Base-by-base conservation (phyloP, 1,139 yeast species). In the Tardiomyces depauwii region DNA sequence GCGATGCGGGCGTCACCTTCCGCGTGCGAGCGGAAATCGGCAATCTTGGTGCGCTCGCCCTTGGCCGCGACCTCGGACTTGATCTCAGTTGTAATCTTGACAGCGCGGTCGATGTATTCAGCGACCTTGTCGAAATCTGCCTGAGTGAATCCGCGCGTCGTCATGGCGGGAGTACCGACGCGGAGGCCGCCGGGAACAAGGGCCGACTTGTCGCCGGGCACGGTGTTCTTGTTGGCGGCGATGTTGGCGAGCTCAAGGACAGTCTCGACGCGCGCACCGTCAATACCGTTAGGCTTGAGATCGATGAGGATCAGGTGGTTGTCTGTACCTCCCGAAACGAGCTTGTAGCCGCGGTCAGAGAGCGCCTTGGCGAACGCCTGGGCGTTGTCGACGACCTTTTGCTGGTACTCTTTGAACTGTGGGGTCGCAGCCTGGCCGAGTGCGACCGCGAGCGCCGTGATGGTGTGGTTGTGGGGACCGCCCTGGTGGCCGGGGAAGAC, bases 401-500 rank as follows among this genome's bases (percentile, higher is more conserved):
- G 72, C 73, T 91, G 98, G 73, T 91, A 91, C 64, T 80, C 80
- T 69, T 79, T 86, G 73, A 86, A 91, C 67, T 87, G 96, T 47
- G 94, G 95, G 46, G 93, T 78, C 50, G 81, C 78, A 51, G 96
- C 95, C 72, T 91, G 98, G 67, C 86, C 87, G 63, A 91, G 77
- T 51, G 98, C 98, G 53, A 93, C 89, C 42, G 97, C 96, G 62
- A 91, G 76, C 42, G 97, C 98, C 53, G 96, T 82, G 65, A 91
- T 91, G 58, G 97, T 91, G 73, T 91, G 97, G 74, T 91, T 91
- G 71, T 91, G 97, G 56, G 98, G 98, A 66, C 98, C 98, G 75
- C 98, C 98, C 74, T 91, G 98, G 71, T 91, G 97, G 60, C 96
- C 97, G 59, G 98, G 98, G 89, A 91, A 91, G 53, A 91, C 97